phyloP scores from a whole-genome alignment of 2,329 filamentous ascomycete genomes.

The Microsporum canis region DNA sequence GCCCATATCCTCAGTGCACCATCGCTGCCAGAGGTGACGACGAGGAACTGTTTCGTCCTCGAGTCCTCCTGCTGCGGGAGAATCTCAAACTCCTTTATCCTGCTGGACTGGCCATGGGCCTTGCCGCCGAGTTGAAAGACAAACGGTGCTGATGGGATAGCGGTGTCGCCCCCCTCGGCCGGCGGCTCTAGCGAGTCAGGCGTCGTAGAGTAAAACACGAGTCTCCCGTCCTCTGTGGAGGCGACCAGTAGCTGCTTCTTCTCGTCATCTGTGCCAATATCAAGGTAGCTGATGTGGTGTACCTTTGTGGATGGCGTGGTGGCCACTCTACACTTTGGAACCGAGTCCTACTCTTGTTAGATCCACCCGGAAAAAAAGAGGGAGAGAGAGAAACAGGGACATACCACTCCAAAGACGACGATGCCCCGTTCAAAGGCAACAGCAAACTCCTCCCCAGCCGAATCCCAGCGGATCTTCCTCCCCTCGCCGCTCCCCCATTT shows the following conservation, averaged over 20 bases:
- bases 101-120: conserved; percentile 51
- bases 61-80: conserved; percentile 35
- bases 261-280: conserved; percentile 32
- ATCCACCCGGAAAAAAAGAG: not conserved
- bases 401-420: conserved; percentile 67
- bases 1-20: conserved; percentile 73
- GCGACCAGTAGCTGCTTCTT: conserved; percentile 50
- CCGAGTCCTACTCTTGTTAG: conserved; percentile 49
- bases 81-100: conserved; percentile 82
- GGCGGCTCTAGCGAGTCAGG: conserved; percentile 17
- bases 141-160: conserved; percentile 48
- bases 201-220: conserved; percentile 57
- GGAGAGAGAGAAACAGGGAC: conserved; percentile 13
- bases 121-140: conserved; percentile 71
- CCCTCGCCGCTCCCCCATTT: conserved; percentile 72
- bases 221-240: conserved; percentile 80
- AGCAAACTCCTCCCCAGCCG: conserved; percentile 67
- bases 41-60: conserved; percentile 37
- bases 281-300: conserved; percentile 67
- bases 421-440: conserved; percentile 80
- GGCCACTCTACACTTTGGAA: conserved; percentile 62
- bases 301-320: conserved; percentile 63
- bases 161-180: conserved; percentile 38
- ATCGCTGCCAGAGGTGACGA: conserved; percentile 73
- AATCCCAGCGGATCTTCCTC: conserved; percentile 68